These are phyloP conservation scores for Penicillium macrosclerotiorum DNA, from an alignment of 495 filamentous ascomycete genomes.

Conservation along the genomic window DNA sequence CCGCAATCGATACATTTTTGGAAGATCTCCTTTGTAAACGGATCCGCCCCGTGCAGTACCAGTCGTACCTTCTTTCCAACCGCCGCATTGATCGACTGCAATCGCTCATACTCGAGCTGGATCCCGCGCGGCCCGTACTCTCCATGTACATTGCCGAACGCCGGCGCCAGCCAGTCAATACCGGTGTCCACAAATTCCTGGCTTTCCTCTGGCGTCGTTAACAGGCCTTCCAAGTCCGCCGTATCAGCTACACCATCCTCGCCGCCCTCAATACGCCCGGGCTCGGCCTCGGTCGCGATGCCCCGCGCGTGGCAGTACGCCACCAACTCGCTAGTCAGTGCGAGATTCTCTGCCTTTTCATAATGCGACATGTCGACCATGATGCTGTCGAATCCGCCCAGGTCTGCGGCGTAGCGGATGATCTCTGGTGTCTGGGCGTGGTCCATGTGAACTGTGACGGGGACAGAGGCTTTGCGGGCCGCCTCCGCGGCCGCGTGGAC, in stretches of 20 bases:
- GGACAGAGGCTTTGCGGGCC: conserved; percentile 61
- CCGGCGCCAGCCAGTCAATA: conserved; percentile 80
- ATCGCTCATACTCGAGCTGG: conserved; percentile 68
- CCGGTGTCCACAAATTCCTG: conserved; percentile 74
- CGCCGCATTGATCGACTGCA: conserved; percentile 59
- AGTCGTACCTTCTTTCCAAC: conserved; percentile 63
- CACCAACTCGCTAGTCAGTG: conserved; percentile 66
- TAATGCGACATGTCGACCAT: conserved; percentile 85
- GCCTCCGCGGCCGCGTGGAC: conserved; percentile 65
- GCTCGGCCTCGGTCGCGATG: conserved; percentile 79
- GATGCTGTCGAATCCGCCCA: conserved; percentile 72
- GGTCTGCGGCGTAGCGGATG: conserved; percentile 63
- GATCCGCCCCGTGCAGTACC: conserved; percentile 77
- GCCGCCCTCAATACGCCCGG: conserved; percentile 77
- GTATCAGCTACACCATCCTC: conserved; percentile 82
- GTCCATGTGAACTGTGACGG: conserved; percentile 73
- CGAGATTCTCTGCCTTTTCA: conserved; percentile 77
- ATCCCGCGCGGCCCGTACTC: conserved; percentile 75
- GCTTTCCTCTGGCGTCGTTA: conserved; percentile 78
- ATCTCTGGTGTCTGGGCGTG: conserved; percentile 74
- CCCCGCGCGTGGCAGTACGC: conserved; percentile 70
- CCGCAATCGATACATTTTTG: conserved; percentile 65
- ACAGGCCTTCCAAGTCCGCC: conserved; percentile 65
- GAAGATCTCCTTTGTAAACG: conserved; percentile 68
- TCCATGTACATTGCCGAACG: conserved; percentile 85